Evolutionary conservation across 2,329 filamentous ascomycete genomes (phyloP), one percentile per base, ranked within the genome.

Genomic region (Apiospora pterosperma): DNA sequence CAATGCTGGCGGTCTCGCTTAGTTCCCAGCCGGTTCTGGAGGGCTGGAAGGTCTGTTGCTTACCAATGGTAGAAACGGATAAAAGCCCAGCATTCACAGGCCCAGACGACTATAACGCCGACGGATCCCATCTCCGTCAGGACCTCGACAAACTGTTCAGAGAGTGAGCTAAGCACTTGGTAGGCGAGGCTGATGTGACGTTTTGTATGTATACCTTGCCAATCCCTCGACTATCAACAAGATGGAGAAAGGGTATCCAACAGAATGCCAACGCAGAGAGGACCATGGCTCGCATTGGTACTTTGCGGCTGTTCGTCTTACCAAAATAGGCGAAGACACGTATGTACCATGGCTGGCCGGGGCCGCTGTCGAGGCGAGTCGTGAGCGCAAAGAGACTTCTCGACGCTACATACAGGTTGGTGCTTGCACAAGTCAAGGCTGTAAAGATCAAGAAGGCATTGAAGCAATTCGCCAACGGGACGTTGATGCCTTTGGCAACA

Each of bases 171-270:
- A 28, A 55, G 65, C 25, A 67, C 44, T 38, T n/a, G n/a, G n/a
- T 66, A 59, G 55, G 66, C n/a, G n/a, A n/a, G n/a, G n/a, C n/a
- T n/a, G n/a, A n/a, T n/a, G n/a, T n/a, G n/a, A n/a, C n/a, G n/a
- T n/a, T n/a, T n/a, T 41, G n/a, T n/a, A n/a, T 34, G 5, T 14
- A 5, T 55, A 55, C 48, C 48, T 55, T 55, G 48, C 48, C 48
- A 59, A 68, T 69, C 31, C 65, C 65, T n/a, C 52, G 66, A 58
- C 61, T 67, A 7, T 36, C 63, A 5, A 58, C 25, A 14, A 80
- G 71, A 59, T 78, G 76, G 23, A 80, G 64, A 59, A 80, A 80
- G 2, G 79, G 79, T 11, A 80, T 74, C 79, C 78, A 81, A 62
- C 73, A 71, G 61, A 81, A 80, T n/a, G 69, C 69, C 5, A 78